phyloP scores from a whole-genome alignment of 768 basidiomycete species.

The Xanthoconium stramineum region DNA sequence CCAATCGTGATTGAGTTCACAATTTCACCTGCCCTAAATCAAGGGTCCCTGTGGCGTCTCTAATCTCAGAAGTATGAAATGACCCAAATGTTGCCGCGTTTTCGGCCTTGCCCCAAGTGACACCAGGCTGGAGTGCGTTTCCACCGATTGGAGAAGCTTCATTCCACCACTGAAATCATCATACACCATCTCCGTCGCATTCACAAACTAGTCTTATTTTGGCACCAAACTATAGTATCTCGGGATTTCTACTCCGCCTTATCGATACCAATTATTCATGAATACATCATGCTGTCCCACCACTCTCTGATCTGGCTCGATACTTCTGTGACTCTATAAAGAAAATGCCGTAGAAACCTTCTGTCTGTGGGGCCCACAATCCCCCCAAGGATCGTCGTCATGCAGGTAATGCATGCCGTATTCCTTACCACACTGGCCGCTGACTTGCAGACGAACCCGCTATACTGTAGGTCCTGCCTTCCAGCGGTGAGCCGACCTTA shows the following conservation, averaged over 20 bases:
- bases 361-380: constrained; percentile 32
- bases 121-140: constrained; percentile 8
- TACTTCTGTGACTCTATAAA: constrained; percentile 31
- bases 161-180: constrained; percentile 19
- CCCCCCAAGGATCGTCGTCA: constrained; percentile 29
- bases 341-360: constrained; percentile 13
- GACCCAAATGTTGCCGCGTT: constrained; percentile 7
- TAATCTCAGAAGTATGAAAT: constrained; percentile 13
- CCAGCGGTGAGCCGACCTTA: constrained; percentile 45
- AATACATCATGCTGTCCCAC: constrained; percentile 15
- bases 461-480: constrained; percentile 32
- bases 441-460: constrained; percentile 10
- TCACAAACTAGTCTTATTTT: constrained; percentile 20
- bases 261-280: constrained; percentile 27
- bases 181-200: constrained; percentile 24
- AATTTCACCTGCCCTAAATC: constrained; percentile 35
- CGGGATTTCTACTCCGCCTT: constrained; percentile 28
- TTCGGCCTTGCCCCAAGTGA: constrained; percentile 9
- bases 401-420: constrained; percentile 31
- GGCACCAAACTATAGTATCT: constrained; percentile 15
- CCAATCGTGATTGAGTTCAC: constrained; percentile 17
- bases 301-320: constrained; percentile 22
- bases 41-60: constrained; percentile 28
- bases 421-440: constrained; percentile 1
- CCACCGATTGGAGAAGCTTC: constrained; percentile 19